Base-by-base conservation (phyloP, 495 filamentous ascomycete species). In the Penicillium atrosanguineum region DNA sequence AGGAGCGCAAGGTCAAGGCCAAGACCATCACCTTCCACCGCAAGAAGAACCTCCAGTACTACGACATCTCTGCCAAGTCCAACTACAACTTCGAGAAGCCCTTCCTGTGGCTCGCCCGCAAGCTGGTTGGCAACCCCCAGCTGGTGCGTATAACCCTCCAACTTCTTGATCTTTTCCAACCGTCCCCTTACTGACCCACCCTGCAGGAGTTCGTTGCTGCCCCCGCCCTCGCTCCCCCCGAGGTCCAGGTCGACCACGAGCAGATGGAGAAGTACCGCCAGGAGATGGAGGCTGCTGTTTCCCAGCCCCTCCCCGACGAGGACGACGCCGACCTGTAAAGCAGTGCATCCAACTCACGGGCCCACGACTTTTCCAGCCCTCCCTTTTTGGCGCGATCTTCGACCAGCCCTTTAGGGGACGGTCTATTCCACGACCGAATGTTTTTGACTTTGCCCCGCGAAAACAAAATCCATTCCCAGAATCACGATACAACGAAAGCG, bases 51-150 rank as follows among this genome's bases (percentile, higher is more conserved):
- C 85, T 99, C 16, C 95, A 99, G 76, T 99, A 99, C 85, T 99
- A 99, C 83, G 95, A 99, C 59, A 99, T 99, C 72, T 96, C 90
- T 44, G 95, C 95, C 72, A 99, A 99, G 84, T 96, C 91, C 63
- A 99, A 99, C 80, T 99, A 99, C 82, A 99, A 99, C 87, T 99
- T 99, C 79, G 95, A 99, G 87, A 99, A 99, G 86, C 95, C 95
- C 55, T 99, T 99, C 89, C 85, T 99, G 56, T 99, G 95, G 95
- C 87, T 99, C 63, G 95, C 94, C 48, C 86, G 95, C 68, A 97
- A 99, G 85, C 84, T 97, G 44, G 95, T 96, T 55, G 95, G 94
- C 71, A 97, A 99, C 81, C 82, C 88, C 58, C 73, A 77, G 60
- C 78, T 99, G 71, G 91, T 96, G 80, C 62, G 89, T 80, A 50